These are phyloP conservation scores for Brassica balearica DNA, from an alignment of 441 rosid genomes.

Conservation along the genomic window DNA sequence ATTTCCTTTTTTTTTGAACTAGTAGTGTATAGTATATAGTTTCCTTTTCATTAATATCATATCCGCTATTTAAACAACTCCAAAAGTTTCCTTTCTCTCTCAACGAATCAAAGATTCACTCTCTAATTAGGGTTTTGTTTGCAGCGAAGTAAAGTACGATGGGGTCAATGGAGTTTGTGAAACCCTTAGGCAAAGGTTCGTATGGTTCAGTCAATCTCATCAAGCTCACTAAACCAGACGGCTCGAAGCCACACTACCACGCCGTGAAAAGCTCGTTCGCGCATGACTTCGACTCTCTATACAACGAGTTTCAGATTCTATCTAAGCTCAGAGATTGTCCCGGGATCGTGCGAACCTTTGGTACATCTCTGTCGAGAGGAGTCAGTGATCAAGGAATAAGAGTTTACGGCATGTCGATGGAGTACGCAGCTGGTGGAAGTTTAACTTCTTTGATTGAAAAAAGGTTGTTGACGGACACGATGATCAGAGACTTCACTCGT, in stretches of 20 bases:
- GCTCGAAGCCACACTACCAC: slow-evolving; percentile 12
- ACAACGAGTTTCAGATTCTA: slow-evolving; percentile 35
- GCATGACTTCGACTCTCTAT: slow-evolving; percentile 16
- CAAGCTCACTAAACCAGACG: not conserved
- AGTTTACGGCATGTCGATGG: slow-evolving; percentile 35
- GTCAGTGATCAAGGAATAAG: slow-evolving; percentile 8
- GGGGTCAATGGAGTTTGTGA: slow-evolving; percentile 18
- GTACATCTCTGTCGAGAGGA: slow-evolving; percentile 13
- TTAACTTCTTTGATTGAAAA: slow-evolving; percentile 15
- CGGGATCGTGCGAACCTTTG: slow-evolving; percentile 19
- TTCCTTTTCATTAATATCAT: not conserved
- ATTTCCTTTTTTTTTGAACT: not conserved
- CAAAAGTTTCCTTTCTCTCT: not conserved
- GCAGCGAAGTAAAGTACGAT: not conserved
- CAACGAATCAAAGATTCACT: slow-evolving; percentile 20
- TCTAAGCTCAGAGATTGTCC: slow-evolving; percentile 32
- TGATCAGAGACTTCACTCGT: slow-evolving; percentile 36
- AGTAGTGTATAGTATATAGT: not conserved
- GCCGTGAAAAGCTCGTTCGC: slow-evolving; percentile 29
- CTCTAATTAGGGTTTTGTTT: slow-evolving; percentile 24
- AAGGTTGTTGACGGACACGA: not conserved
- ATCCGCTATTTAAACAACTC: not conserved
- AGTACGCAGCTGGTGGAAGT: slow-evolving; percentile 38
- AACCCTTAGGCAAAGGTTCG: slow-evolving; percentile 27
- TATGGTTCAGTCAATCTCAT: slow-evolving; percentile 35